Conservation (phyloP, 2,329 filamentous ascomycete species). For the Metarhizium guizhouense region DNA sequence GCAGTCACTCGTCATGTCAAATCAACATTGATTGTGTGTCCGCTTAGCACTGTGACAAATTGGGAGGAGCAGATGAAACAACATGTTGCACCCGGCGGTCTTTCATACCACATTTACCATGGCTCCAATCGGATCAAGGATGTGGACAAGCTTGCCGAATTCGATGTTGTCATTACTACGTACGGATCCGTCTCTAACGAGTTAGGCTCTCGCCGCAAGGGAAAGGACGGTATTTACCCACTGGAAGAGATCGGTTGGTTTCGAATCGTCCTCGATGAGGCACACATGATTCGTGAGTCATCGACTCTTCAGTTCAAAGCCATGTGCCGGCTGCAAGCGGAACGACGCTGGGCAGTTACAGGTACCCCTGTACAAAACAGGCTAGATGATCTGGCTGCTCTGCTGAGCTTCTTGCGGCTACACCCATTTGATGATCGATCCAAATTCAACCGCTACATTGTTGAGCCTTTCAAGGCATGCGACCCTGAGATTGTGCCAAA, state of each 20-base stretch:
- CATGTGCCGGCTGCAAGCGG: conserved; percentile 68
- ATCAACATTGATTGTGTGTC: conserved; percentile 79
- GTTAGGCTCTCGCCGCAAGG: conserved; percentile 52
- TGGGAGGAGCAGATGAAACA: conserved; percentile 89
- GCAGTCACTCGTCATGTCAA: conserved; percentile 58
- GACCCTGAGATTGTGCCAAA: conserved; percentile 78
- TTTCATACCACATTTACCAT: conserved; percentile 80
- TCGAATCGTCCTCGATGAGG: conserved; percentile 87
- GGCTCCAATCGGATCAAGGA: conserved; percentile 68
- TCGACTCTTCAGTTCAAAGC: conserved; percentile 75
- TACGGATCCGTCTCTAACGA: conserved; percentile 85
- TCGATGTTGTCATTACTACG: conserved; percentile 84
- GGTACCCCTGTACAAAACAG: conserved; percentile 94
- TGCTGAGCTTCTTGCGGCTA: conserved; percentile 78
- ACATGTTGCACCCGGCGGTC: conserved; percentile 56
- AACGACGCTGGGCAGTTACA: conserved; percentile 92
- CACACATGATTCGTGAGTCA: conserved; percentile 86
- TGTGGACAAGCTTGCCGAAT: conserved; percentile 56
- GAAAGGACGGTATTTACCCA: conserved; percentile 52
- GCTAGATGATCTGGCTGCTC: conserved; percentile 77
- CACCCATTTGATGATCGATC: conserved; percentile 73
- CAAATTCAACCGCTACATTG: conserved; percentile 71
- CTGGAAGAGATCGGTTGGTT: conserved; percentile 82
- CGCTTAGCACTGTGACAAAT: conserved; percentile 83
- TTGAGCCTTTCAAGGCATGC: conserved; percentile 77